A percentile compares a stretch with the other conserved stretches of the same genome.
Evolutionary conservation across 805 yeast species (phyloP).

Genomic region (Saccharomycopsis lassenensis): DNA sequence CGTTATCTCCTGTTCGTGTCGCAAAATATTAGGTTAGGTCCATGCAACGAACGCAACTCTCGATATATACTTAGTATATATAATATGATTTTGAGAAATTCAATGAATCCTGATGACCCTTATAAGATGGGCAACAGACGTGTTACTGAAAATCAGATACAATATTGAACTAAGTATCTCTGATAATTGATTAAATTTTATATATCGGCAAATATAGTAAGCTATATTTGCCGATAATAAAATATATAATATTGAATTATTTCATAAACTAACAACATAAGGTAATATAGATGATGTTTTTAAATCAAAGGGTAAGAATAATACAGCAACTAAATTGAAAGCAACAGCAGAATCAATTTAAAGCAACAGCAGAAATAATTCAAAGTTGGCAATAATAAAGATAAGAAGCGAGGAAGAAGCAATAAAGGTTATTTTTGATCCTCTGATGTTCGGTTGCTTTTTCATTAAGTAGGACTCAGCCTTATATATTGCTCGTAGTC

Average conservation of each 20-base stretch:
- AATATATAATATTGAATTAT: no score
- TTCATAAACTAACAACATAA: no score
- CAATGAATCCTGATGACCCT: slow-evolving; percentile 19
- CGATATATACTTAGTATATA: slow-evolving; percentile 2
- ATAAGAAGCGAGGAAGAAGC: no score
- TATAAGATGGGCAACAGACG: slow-evolving; percentile 20
- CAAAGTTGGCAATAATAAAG: no score
- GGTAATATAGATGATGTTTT: slow-evolving; percentile 19
- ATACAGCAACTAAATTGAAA: slow-evolving; percentile 17
- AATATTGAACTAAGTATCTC: slow-evolving; percentile 12
- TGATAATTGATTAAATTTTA: slow-evolving; percentile 10
- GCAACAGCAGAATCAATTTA: no score
- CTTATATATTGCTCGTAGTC: no score
- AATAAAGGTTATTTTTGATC: no score
- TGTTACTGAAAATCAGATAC: slow-evolving; percentile 16
- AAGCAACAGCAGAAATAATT: no score
- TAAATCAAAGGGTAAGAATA: slow-evolving; percentile 19
- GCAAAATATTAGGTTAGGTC: slow-evolving; percentile 18
- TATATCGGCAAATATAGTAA: no score
- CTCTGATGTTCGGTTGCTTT: no score
- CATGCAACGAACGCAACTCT: slow-evolving; percentile 19
- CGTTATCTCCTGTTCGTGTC: slow-evolving; percentile 20
- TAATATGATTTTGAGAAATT: slow-evolving; percentile 1
- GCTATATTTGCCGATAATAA: no score
- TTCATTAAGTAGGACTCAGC: no score